Base-by-base conservation (phyloP, 768 basidiomycete genomes). In the Tricholoma sp. region DNA sequence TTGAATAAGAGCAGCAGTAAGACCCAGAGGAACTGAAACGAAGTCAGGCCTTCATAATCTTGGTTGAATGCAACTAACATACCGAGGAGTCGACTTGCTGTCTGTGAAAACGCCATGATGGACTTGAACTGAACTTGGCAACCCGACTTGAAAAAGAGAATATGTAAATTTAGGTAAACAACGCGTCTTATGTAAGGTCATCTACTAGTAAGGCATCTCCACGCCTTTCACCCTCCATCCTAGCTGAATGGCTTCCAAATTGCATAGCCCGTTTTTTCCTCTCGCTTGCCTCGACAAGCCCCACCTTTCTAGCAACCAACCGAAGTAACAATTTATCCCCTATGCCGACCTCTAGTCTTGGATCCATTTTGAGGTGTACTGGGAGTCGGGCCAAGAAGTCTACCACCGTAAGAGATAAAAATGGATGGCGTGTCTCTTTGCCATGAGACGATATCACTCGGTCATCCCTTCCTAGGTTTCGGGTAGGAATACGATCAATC, bases 181-280 rank as follows among this genome's bases (percentile, higher is more conserved):
- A 49, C 47, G 47, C 47, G 47, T 49, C 28, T 49, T 49, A 49
- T 32, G 29, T 49, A 49, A 49, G 44, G 3, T n/a, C 5, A 1
- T 29, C 10, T 15, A 18, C 5, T 15, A 79, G 59, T 7, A 66
- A 57, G 18, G 63, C 65, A 66, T 85, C 82, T 1, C 88, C 89
- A 36, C 79, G 78, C 56, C 70, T 72, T 48, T 82, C 81, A 2
- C 83, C 85, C 15, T 86, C 84, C 91, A 94, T 92, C 57, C 90
- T 75, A 15, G 91, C 91, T 31, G 91, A 89, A 70, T 86, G 84
- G 64, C 83, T 90, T 15, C 96, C 96, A 73, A 99, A 99, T 65
- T 98, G 97, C 90, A 98, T 97, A 12, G 97, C 97, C 57, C 90
- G 70, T 73, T 99, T 99, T 68, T 89, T 94, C 59, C 91, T 76